Conservation (phyloP, 2,329 filamentous ascomycete genomes). For the Verticillium tricorpus region DNA sequence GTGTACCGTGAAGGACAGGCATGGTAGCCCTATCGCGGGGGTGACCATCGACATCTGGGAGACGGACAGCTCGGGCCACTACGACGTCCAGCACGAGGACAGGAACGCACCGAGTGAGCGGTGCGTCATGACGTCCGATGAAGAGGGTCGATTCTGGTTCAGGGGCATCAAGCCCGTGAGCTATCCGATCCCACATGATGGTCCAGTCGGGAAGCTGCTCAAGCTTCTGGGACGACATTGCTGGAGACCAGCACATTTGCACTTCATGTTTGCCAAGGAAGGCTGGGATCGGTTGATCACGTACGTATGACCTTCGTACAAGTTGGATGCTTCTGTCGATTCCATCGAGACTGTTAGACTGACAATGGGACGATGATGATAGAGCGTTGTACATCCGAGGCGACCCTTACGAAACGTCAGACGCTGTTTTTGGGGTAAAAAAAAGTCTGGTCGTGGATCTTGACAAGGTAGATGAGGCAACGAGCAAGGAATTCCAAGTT, state of each 20-base stretch:
- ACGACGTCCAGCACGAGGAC: constrained; percentile 68
- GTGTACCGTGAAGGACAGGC: constrained; percentile 60
- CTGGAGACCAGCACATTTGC: constrained; percentile 73
- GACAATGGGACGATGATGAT: not conserved
- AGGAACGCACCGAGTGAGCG: constrained; percentile 36
- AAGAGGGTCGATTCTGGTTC: constrained; percentile 64
- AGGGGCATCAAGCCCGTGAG: constrained; percentile 78
- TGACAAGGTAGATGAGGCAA: constrained; percentile 44
- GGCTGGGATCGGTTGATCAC: constrained; percentile 80
- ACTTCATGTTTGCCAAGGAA: constrained; percentile 83
- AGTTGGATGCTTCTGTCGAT: not conserved
- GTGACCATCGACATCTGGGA: constrained; percentile 77
- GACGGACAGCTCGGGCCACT: constrained; percentile 68
- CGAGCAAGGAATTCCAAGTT: constrained; percentile 59
- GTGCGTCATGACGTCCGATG: constrained; percentile 45
- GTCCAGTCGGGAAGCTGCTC: constrained; percentile 73
- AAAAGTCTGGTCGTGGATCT: constrained; percentile 68
- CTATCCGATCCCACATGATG: constrained; percentile 82
- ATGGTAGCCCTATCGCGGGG: constrained; percentile 52
- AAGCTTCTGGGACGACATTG: constrained; percentile 65
- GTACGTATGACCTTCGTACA: constrained; percentile 45
- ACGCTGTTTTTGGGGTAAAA: constrained; percentile 86
- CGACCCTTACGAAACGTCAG: constrained; percentile 77
- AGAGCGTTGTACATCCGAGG: constrained; percentile 73
- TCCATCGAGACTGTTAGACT: not conserved